Evolutionary conservation across 2,329 filamentous ascomycete genomes (phyloP).

Genomic region (Aspergillus fumigatus): DNA sequence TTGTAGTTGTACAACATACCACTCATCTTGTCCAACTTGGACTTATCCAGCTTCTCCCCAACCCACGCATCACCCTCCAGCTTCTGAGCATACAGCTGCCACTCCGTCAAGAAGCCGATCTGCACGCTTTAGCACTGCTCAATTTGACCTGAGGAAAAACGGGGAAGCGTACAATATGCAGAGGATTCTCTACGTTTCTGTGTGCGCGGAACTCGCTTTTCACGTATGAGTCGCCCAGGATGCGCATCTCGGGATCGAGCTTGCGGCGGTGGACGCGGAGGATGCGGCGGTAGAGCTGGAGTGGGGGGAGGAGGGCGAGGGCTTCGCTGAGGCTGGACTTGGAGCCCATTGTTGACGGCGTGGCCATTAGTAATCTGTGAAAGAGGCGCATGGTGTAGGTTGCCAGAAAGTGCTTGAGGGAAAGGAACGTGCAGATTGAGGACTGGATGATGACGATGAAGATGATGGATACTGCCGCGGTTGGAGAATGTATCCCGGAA

Average conservation of each 20-base stretch:
- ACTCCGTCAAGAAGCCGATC: constrained; percentile 95
- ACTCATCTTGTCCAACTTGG: constrained; percentile 89
- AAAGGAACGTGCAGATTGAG: constrained; percentile 5
- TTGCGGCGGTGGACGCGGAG: constrained; percentile 80
- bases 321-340: constrained; percentile 42
- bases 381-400: constrained; percentile 29
- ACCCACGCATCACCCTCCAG: constrained; percentile 83
- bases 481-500: constrained; percentile 8
- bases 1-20: constrained; percentile 59
- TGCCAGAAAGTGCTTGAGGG: background rate
- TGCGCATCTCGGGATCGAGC: constrained; percentile 66
- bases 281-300: constrained; percentile 83
- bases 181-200: constrained; percentile 77
- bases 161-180: constrained; percentile 67
- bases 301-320: constrained; percentile 75
- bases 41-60: constrained; percentile 75
- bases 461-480: constrained; percentile 7
- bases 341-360: constrained; percentile 36
- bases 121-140: constrained; percentile 32
- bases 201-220: constrained; percentile 90
- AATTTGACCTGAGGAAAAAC: background rate
- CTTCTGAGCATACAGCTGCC: constrained; percentile 92
- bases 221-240: constrained; percentile 88
- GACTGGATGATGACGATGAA: background rate
- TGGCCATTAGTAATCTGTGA: constrained; percentile 37